These are phyloP conservation scores for Aspergillus sp. DNA, from an alignment of 2,329 filamentous ascomycete species.

Conservation along the genomic window DNA sequence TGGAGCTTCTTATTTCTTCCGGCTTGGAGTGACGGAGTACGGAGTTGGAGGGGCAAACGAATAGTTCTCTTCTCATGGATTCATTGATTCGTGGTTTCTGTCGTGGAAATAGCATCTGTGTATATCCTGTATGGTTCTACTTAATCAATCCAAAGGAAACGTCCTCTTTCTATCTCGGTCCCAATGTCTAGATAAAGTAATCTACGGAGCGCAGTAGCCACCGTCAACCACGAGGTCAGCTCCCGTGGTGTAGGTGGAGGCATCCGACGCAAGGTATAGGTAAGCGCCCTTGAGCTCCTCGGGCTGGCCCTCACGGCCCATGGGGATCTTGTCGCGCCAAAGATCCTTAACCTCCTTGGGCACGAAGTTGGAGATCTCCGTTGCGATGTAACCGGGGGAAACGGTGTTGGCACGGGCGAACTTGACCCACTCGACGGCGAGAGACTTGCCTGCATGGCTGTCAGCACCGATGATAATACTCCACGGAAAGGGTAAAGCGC, in stretches of 20 bases:
- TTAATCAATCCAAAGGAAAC: not conserved
- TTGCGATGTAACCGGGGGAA: conserved; percentile 74
- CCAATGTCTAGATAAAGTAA: not conserved
- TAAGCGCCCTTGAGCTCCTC: conserved; percentile 81
- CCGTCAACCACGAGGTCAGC: conserved; percentile 74
- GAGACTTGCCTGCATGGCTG: conserved; percentile 56
- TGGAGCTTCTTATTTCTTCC: not conserved
- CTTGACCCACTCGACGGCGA: conserved; percentile 74
- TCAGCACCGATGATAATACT: conserved; percentile 40
- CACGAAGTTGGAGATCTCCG: conserved; percentile 68
- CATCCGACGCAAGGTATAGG: conserved; percentile 77
- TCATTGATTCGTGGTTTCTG: conserved; percentile 6
- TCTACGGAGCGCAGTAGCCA: conserved; percentile 54
- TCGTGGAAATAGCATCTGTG: not conserved
- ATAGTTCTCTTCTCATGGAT: not conserved
- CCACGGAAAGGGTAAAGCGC: not conserved
- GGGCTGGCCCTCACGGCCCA: conserved; percentile 71
- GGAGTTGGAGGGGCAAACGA: too few relatives aligned
- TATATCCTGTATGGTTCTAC: not conserved
- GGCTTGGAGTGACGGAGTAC: too few relatives aligned
- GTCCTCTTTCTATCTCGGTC: not conserved
- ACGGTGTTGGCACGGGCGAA: conserved; percentile 73
- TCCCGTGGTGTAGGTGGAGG: conserved; percentile 78
- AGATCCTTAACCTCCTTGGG: conserved; percentile 66
- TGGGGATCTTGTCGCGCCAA: conserved; percentile 77